A percentile compares a stretch with the other conserved stretches of the same genome.
Evolutionary conservation across 78 protist species (phyloP).

Genomic region (Polysphondylium violaceum): DNA sequence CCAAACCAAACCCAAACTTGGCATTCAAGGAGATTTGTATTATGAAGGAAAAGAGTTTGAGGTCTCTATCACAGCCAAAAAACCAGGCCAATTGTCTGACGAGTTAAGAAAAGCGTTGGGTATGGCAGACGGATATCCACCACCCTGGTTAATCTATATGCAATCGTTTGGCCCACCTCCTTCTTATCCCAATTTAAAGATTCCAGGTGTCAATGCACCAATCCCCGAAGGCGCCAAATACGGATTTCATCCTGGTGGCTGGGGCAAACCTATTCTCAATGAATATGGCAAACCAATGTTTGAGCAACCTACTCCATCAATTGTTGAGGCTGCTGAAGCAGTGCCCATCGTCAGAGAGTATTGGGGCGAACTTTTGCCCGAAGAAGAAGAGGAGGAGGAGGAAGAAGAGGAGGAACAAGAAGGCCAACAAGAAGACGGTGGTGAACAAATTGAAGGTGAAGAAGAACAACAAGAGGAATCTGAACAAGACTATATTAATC

Average conservation of each 20-base stretch:
- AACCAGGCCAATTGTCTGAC: conserved; percentile 91
- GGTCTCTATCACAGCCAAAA: conserved; percentile 58
- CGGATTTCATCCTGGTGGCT: conserved; percentile 93
- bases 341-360: conserved; percentile 17
- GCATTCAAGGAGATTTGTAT: conserved; percentile 89
- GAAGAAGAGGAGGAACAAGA: conserved; percentile 86
- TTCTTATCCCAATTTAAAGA: conserved; percentile 94
- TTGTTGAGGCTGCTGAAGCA: background rate
- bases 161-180: conserved; percentile 98
- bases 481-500: background rate
- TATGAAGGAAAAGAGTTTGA: conserved; percentile 96
- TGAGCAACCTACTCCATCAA: conserved; percentile 77
- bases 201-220: conserved; percentile 99
- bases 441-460: conserved; percentile 22
- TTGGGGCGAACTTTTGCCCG: conserved; percentile 86
- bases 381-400: conserved; percentile 83
- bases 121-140: conserved; percentile 94
- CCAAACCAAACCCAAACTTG: conserved; percentile 91
- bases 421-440: conserved; percentile 76
- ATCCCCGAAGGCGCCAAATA: conserved; percentile 95
- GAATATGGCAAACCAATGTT: conserved; percentile 92
- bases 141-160: conserved; percentile 99
- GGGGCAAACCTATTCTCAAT: conserved; percentile 98
- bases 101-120: conserved; percentile 92
- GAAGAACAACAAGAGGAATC: background rate